Conservation (phyloP, 176 grass and related monocot species). For the Cocos nucifera region DNA sequence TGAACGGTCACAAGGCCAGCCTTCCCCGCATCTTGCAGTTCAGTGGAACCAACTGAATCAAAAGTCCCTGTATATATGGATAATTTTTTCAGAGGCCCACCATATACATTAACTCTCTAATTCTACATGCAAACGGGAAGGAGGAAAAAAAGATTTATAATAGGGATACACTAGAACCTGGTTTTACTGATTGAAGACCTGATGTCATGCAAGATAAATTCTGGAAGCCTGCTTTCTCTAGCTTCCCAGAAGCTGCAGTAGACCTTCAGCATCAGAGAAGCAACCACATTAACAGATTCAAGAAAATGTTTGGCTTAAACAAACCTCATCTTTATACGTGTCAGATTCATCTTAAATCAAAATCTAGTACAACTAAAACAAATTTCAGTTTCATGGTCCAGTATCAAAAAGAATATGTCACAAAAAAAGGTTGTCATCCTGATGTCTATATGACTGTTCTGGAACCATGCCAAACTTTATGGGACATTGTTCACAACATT, state of each 20-base stretch:
- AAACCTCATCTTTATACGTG: too few species aligned
- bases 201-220: slow-evolving; percentile 73
- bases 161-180: slow-evolving; percentile 28
- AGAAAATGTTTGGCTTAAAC: too few species aligned
- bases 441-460: too few species aligned
- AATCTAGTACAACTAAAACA: too few species aligned
- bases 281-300: too few species aligned
- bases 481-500: too few species aligned
- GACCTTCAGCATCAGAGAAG: slow-evolving; percentile 40
- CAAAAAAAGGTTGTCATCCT: too few species aligned
- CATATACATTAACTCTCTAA: neutral
- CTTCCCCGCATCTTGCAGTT: slow-evolving; percentile 77
- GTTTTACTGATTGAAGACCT: slow-evolving; percentile 77
- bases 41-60: slow-evolving; percentile 52
- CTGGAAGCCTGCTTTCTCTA: slow-evolving; percentile 76
- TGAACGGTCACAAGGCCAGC: slow-evolving; percentile 74
- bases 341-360: too few species aligned
- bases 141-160: neutral
- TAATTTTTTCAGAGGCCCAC: too few species aligned
- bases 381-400: too few species aligned
- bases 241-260: slow-evolving; percentile 51
- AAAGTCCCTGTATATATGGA: slow-evolving; percentile 42
- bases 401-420: too few species aligned
- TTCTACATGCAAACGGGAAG: neutral
- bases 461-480: too few species aligned